Evolutionary conservation across 208 protist genomes (phyloP), one percentile per base, ranked within the genome.

Genomic region (Trichomonas gallinae): DNA sequence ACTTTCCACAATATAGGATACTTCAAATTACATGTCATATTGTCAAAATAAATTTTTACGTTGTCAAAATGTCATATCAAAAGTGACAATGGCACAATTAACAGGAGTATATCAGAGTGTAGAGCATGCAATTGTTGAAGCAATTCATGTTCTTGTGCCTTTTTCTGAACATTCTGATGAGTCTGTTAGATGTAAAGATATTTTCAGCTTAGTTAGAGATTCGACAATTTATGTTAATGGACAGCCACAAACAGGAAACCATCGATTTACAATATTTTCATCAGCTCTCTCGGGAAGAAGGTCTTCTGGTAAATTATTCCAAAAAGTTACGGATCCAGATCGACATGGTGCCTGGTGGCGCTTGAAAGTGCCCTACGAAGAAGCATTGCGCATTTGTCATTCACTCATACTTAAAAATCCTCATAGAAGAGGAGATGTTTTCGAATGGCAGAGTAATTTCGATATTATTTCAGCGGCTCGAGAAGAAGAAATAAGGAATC

Each of bases 91-190:
- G 58, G 58, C 58, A 31, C 83, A 89, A 51, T 42, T 93, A 36
- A 58, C 87, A 34, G 87, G 87, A 51, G 26, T 44, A 38, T 93
- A 93, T 93, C 87, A 93, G n/a, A 93, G 44, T 38, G 44, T 93
- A 6, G 87, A 93, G 34, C 23, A 42, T 9, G 87, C 87, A 38
- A 93, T 93, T 15, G 44, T 93, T 36, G 87, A 93, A 93, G 87
- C 87, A 3, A 93, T 93, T 21, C 87, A 93, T 58, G 8, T 93
- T 9, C 46, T 93, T 15, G 44, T 42, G 6, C 87, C 87, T 3
- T 93, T 93, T 51, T 93, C 87, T 38, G 87, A 93, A 38, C 46
- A 93, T 51, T 34, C 40, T 38, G 87, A 93, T 93, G 87, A 51
- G 11, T 93, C 87, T 11, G 42, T 42, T 48, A 4, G 87, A 21